Conservation (phyloP, 805 yeast genomes). For the Henningerozyma blattae region DNA sequence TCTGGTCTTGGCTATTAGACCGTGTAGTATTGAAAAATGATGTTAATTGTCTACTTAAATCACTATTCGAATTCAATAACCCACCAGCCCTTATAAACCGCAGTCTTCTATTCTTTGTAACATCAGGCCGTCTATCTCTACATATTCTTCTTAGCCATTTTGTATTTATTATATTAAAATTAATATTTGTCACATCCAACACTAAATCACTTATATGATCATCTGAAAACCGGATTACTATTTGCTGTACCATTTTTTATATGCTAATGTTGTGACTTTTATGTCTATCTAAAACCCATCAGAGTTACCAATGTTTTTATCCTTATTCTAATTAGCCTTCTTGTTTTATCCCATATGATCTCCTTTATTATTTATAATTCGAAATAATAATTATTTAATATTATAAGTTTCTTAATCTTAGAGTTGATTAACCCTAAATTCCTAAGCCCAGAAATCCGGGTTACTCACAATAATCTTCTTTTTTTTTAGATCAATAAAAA, state of each 20-base stretch:
- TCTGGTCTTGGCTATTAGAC: too few relatives aligned
- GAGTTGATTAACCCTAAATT: too few relatives aligned
- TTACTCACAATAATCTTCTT: too few relatives aligned
- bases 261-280: neutral
- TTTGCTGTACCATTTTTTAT: conserved; percentile 5
- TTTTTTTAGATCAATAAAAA: too few relatives aligned
- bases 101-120: conserved; percentile 12
- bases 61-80: conserved; percentile 11
- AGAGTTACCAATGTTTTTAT: too few relatives aligned
- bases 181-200: conserved; percentile 16
- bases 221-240: conserved; percentile 20
- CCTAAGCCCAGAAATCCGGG: too few relatives aligned
- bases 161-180: conserved; percentile 11
- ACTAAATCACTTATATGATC: conserved; percentile 18
- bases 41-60: conserved; percentile 9
- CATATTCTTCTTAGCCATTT: conserved; percentile 21
- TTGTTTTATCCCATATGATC: too few relatives aligned
- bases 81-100: conserved; percentile 21
- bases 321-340: too few relatives aligned
- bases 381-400: too few relatives aligned
- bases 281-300: neutral
- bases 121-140: conserved; percentile 12
- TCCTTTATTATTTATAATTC: too few relatives aligned
- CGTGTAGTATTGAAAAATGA: conserved; percentile 9
- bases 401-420: too few relatives aligned